Conservation (phyloP, 179 eudicot genomes). For the Beta macrorhiza region DNA sequence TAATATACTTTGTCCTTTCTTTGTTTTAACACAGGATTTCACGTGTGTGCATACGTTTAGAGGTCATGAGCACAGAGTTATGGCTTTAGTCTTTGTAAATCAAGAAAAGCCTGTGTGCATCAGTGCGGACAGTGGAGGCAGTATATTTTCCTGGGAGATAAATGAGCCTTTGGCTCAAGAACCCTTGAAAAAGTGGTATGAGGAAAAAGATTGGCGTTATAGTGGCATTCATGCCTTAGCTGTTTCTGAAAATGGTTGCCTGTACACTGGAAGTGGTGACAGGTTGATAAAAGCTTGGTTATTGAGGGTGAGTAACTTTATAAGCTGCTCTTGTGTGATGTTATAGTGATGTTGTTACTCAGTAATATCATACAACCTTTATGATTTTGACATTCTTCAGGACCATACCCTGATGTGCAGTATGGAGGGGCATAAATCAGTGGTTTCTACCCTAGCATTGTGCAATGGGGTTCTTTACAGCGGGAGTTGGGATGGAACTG, state of each 20-base stretch:
- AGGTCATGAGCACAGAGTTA: slow-evolving; percentile 80
- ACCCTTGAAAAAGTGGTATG: slow-evolving; percentile 62
- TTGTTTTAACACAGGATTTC: slow-evolving; percentile 52
- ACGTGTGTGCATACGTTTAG: slow-evolving; percentile 67
- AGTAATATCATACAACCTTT: background rate
- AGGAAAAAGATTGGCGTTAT: slow-evolving; percentile 91
- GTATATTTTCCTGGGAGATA: slow-evolving; percentile 66
- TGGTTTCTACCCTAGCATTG: slow-evolving; percentile 65
- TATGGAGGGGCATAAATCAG: slow-evolving; percentile 89
- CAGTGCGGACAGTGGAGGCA: slow-evolving; percentile 88
- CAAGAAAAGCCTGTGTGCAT: slow-evolving; percentile 73
- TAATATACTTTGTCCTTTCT: background rate
- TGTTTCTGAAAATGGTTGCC: slow-evolving; percentile 55
- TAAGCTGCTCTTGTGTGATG: background rate
- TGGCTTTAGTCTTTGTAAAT: slow-evolving; percentile 67
- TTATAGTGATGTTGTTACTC: background rate
- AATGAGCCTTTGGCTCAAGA: slow-evolving; percentile 50
- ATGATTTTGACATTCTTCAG: slow-evolving; percentile 34
- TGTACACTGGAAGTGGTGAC: slow-evolving; percentile 91
- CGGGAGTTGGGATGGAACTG: slow-evolving; percentile 97
- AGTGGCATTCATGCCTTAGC: slow-evolving; percentile 90
- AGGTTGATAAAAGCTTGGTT: slow-evolving; percentile 89
- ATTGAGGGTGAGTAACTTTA: slow-evolving; percentile 44
- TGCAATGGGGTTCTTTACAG: slow-evolving; percentile 72
- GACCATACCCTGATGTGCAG: slow-evolving; percentile 56